Base-by-base conservation (phyloP, 1,139 yeast species). In the Suhomyces bolitotheri region DNA sequence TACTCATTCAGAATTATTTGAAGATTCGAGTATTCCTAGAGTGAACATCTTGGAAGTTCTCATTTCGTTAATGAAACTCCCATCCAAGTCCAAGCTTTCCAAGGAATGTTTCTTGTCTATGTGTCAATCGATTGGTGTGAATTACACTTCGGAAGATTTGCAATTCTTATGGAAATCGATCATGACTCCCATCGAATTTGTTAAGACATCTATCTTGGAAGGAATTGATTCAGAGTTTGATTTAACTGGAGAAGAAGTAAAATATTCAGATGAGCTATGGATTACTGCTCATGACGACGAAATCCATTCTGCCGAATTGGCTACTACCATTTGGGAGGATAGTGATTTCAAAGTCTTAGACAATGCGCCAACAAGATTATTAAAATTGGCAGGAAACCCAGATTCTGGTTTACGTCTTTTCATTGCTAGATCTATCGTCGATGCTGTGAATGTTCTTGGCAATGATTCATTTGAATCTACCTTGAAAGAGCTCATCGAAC, bases 191-290 rank as follows among this genome's bases (percentile, higher is more conserved):
- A 83, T 81, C 41, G 62, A 68, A 5, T 84, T 85, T 61, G 94
- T 89, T 7, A 80, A 95, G 46, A 71, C 80, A 8, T 76, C 95
- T 1, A 75, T 90, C 27, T 69, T 94, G 45, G 97, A 92, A 57
- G 82, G 82, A 7, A 59, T 94, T 29, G 97, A 92, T 55, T 77
- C 87, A 34, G 97, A 92, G 53, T 83, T 89, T 49, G 96, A 89
- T 44, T 62, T 92, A 36, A 63, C 71, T n/a, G 71, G 78, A 0
- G 43, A 41, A 27, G 71, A 65, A 28, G 49, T 77, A 53, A 62
- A 65, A 6, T 77, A 75, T 51, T 71, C 82, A 17, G 77, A 72
- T 39, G 95, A 90, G 56, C 62, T 92, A 21, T 90, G 86, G 80
- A 81, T 94, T 40, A 75, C 86, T 13, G 73, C 77, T 40, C 89